Conservation (phyloP, 2,329 filamentous ascomycete species). For the Alternaria brassicicola region DNA sequence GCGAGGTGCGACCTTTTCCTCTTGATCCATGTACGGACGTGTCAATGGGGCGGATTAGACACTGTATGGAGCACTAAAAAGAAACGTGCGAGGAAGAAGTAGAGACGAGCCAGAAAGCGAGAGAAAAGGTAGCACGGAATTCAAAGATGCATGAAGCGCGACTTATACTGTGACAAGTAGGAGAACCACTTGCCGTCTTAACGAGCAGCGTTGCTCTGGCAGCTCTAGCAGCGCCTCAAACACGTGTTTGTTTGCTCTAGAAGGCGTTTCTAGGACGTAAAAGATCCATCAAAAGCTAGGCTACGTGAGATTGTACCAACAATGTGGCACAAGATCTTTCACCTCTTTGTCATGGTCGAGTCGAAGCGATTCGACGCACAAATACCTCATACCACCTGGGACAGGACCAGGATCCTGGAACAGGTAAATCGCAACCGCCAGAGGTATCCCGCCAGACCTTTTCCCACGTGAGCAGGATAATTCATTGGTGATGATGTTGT, state of each 20-base stretch:
- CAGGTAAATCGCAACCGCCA: conserved; percentile 17
- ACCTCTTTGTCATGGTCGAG: conserved; percentile 11
- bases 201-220: conserved; percentile 9
- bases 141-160: conserved; percentile 5
- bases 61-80: conserved; percentile 14
- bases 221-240: conserved; percentile 3
- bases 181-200: not conserved
- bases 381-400: conserved; percentile 28
- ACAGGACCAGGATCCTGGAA: conserved; percentile 12
- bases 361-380: conserved; percentile 29
- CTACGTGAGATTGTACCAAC: conserved; percentile 5
- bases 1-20: conserved; percentile 28
- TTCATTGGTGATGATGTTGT: conserved; percentile 12
- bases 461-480: conserved; percentile 20
- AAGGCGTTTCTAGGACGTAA: conserved; percentile 13
- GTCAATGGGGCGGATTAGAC: conserved; percentile 4
- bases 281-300: not conserved
- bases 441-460: conserved; percentile 10
- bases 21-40: conserved; percentile 33
- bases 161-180: conserved; percentile 14
- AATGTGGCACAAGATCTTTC: conserved; percentile 9
- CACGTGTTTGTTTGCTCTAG: conserved; percentile 7
- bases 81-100: conserved; percentile 3
- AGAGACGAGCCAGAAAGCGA: conserved; percentile 9
- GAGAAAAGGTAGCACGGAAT: conserved; percentile 7